Conservation (phyloP, 495 filamentous ascomycete genomes). For the Xylaria castorea region DNA sequence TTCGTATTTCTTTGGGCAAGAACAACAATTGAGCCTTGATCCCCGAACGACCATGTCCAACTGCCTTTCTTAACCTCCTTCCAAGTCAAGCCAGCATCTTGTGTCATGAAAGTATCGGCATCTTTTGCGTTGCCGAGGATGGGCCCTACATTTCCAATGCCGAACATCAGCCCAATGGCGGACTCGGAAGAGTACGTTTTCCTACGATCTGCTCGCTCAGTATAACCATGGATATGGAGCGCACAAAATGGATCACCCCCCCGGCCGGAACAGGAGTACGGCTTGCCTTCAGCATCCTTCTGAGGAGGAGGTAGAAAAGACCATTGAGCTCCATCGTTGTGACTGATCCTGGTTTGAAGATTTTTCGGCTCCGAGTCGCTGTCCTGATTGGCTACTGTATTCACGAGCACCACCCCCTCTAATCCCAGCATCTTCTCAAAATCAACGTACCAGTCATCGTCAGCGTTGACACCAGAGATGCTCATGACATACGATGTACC, state of each 20-base stretch:
- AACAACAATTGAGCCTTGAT: conserved; percentile 89
- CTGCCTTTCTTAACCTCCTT: conserved; percentile 79
- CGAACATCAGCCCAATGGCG: conserved; percentile 92
- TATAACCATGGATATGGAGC: conserved; percentile 93
- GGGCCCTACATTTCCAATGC: conserved; percentile 86
- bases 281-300: conserved; percentile 71
- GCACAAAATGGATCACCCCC: conserved; percentile 71
- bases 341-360: conserved; percentile 86
- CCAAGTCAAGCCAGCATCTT: conserved; percentile 90
- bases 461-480: conserved; percentile 76
- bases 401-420: conserved; percentile 87
- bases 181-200: conserved; percentile 87
- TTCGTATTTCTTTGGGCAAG: conserved; percentile 66
- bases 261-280: conserved; percentile 67
- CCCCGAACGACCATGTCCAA: conserved; percentile 93
- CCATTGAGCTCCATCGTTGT: conserved; percentile 95
- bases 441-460: conserved; percentile 79
- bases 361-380: conserved; percentile 74
- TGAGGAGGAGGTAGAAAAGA: conserved; percentile 69
- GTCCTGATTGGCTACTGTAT: conserved; percentile 77
- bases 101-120: conserved; percentile 84
- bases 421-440: conserved; percentile 94
- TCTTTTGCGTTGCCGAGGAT: conserved; percentile 65
- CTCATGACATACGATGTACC: conserved; percentile 92
- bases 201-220: conserved; percentile 77